Evolutionary conservation across 257 asterid genomes (phyloP), one percentile per base, ranked within the genome.

Genomic region (Solanum piurae): DNA sequence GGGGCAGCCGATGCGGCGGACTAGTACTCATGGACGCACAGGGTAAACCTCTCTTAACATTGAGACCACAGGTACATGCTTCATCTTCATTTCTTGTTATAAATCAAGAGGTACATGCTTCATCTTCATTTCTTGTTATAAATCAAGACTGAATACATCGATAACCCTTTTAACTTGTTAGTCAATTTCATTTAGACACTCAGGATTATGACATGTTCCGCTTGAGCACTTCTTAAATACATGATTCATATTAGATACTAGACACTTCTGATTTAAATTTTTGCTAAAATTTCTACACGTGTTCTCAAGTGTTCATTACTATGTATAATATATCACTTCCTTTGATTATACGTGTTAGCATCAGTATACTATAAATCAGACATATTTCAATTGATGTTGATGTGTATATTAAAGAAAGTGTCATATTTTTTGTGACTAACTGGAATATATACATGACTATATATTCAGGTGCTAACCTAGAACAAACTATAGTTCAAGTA

Each of bases 21-120:
- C 88, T 91, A 44, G 86, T 91, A 74, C 93, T 90, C 87, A 87
- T 91, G 93, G 93, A 91, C 36, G 92, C 91, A 84, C 75, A 68
- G 4, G 93, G 93, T 23, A 83, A 82, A 72, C 66, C 90, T 58
- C 90, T 91, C 31, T 87, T 91, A 12, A 88, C 91, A 12, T 27
- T 90, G 87, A 89, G 88, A 72, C 93, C 93, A 58, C 92, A 91
- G 93, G 92, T 91, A 87, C 49, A 36, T 34, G n/a, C n/a, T n/a
- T n/a, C n/a, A n/a, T n/a, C n/a, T n/a, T n/a, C n/a, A n/a, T n/a
- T n/a, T n/a, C n/a, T n/a, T n/a, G n/a, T n/a, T n/a, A n/a, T n/a
- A n/a, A n/a, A n/a, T n/a, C n/a, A n/a, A n/a, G n/a, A n/a, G n/a
- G n/a, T n/a, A n/a, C n/a, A 69, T 21, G 16, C 0, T 34, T 73